Evolutionary conservation across 768 basidiomycete species (phyloP), one percentile per base, ranked within the genome.

Genomic region (Sarcodon aspratus): DNA sequence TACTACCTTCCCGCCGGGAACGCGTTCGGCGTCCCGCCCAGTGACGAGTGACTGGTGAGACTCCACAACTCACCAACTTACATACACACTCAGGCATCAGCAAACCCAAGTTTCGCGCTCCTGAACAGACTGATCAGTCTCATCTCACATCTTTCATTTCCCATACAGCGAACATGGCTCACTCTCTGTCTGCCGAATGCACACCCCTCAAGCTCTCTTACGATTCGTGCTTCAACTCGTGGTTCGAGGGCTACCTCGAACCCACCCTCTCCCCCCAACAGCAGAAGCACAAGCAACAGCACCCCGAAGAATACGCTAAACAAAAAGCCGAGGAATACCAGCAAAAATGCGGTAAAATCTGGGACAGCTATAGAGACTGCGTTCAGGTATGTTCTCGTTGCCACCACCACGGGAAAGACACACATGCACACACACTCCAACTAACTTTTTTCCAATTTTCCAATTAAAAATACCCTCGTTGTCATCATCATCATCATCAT

Each of bases 161-260:
- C 21, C 5, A 5, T 27, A 27, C 21, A 27, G 21, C 21, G 21
- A 27, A 42, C 7, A 88, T 91, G 88, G 81, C 89, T 0, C 73
- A 81, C 52, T 93, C 90, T 50, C 76, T 97, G 18, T 79, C 85
- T 1, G 69, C 78, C 8, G 76, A 81, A 69, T 98, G 95, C 67
- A 96, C 94, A 6, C 83, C 87, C 0, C 73, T 95, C 50, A 97
- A 98, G 64, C 79, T 80, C 47, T 68, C 79, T 48, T 98, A 96
- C 62, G 94, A 98, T 64, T 71, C 86, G 0, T 98, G 94, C 71
- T 98, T 98, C 70, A 96, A 96, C 59, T 79, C 85, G 7, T 97
- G 94, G 95, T 93, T 99, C 57, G 93, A 96, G 64, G 91, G 89
- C 9, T 99, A 97, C 63, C 79, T 97, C 18, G 85, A 92, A 59